Conservation (phyloP, 1,284 basidiomycete genomes). For the Pseudomicrostroma phylloplanum region DNA sequence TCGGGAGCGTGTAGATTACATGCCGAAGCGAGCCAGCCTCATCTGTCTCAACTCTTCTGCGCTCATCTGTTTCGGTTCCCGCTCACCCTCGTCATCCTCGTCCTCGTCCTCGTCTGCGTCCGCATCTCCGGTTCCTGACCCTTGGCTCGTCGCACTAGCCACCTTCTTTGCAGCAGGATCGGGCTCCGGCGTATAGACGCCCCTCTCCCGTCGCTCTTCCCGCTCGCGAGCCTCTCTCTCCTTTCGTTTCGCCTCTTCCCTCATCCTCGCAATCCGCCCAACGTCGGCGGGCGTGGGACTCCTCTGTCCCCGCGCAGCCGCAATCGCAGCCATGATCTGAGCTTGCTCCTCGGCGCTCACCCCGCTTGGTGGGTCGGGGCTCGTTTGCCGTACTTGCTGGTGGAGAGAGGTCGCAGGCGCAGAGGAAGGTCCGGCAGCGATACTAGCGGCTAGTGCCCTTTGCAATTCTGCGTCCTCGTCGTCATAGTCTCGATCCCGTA, state of each 20-base stretch:
- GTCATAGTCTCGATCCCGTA: constrained; percentile 31
- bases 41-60: constrained; percentile 34
- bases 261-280: constrained; percentile 28
- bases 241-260: constrained; percentile 29
- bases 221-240: constrained; percentile 24
- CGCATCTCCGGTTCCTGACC: neutral
- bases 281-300: constrained; percentile 31
- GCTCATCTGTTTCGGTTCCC: constrained; percentile 26
- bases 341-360: constrained; percentile 13
- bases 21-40: constrained; percentile 16
- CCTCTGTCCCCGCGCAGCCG: neutral
- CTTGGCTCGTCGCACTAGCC: neutral
- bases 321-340: neutral
- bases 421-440: constrained; percentile 19
- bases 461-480: constrained; percentile 44
- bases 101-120: constrained; percentile 14
- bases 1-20: no score
- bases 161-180: neutral
- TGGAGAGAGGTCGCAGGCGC: neutral
- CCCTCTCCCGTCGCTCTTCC: constrained; percentile 20
- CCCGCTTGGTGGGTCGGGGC: neutral
- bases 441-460: constrained; percentile 35
- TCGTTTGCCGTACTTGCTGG: neutral
- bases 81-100: constrained; percentile 33
- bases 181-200: constrained; percentile 16